Evolutionary conservation across 179 eudicot genomes (phyloP).

Genomic region (Silene coronaria): DNA sequence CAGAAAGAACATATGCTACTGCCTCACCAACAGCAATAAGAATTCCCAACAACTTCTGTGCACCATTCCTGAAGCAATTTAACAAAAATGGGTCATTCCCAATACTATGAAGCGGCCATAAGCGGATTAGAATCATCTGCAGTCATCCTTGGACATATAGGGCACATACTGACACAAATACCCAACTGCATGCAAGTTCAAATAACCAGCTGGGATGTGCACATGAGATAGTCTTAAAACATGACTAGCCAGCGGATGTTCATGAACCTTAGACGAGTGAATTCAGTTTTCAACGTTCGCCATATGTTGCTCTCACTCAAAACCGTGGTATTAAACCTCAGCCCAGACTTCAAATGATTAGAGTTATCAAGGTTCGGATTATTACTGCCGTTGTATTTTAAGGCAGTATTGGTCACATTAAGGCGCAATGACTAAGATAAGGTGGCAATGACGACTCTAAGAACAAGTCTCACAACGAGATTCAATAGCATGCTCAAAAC

Average conservation of each 20-base stretch:
- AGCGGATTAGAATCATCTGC: not conserved
- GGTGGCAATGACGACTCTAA: not conserved
- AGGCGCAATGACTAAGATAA: too few relatives aligned
- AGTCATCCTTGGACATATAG: not conserved
- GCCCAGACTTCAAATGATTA: too few relatives aligned
- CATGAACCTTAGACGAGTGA: not conserved
- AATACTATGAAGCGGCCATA: not conserved
- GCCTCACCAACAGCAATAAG: constrained; percentile 85
- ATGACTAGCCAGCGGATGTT: not conserved
- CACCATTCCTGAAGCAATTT: constrained; percentile 53
- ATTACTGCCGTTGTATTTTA: too few relatives aligned
- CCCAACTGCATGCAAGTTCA: not conserved
- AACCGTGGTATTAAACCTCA: not conserved
- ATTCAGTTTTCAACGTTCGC: not conserved
- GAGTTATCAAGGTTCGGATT: too few relatives aligned
- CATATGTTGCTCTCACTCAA: not conserved
- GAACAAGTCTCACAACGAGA: not conserved
- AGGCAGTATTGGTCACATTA: too few relatives aligned
- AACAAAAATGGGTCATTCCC: not conserved
- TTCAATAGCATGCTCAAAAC: too few relatives aligned
- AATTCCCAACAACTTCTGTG: constrained; percentile 76
- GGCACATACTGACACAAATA: not conserved
- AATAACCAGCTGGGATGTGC: not conserved
- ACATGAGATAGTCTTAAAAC: not conserved
- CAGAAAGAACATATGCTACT: constrained; percentile 81